Evolutionary conservation across 495 filamentous ascomycete genomes (phyloP).

Genomic region (Penicillium crystallinum): DNA sequence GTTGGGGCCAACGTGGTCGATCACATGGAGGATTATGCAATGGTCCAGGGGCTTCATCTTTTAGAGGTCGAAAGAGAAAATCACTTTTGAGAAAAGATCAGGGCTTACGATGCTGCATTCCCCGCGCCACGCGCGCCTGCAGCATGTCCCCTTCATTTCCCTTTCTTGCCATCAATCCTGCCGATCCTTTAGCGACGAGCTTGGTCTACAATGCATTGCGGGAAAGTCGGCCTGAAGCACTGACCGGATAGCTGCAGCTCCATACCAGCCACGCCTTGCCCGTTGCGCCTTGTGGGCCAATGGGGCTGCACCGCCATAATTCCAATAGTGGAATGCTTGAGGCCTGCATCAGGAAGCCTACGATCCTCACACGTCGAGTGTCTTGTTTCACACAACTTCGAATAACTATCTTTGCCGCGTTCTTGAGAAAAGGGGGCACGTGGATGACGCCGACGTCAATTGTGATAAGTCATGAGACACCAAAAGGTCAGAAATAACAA

Average conservation of each 20-base stretch:
- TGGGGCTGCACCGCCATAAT: conserved; percentile 17
- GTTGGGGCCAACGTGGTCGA: conserved; percentile 35
- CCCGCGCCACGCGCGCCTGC: conserved; percentile 13
- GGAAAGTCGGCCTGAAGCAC: not conserved
- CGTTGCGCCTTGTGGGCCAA: conserved; percentile 5
- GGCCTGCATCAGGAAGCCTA: not conserved
- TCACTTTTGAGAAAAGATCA: not conserved
- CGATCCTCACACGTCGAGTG: conserved; percentile 10
- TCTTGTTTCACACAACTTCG: conserved; percentile 13
- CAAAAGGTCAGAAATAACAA: not conserved
- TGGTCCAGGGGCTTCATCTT: conserved; percentile 12
- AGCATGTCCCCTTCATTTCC: conserved; percentile 12
- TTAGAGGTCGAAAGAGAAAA: not conserved
- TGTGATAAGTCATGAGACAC: conserved; percentile 17
- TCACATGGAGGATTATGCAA: conserved; percentile 28
- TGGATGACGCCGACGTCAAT: conserved; percentile 5
- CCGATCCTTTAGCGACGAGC: not conserved
- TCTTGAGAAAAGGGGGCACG: conserved; percentile 15
- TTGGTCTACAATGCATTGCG: not conserved
- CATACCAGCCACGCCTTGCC: conserved; percentile 19
- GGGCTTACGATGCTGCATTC: conserved; percentile 11
- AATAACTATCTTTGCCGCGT: not conserved
- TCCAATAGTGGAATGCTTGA: conserved; percentile 14
- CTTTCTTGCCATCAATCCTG: not conserved
- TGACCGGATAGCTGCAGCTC: not conserved